These are phyloP conservation scores for Juncus effusus DNA, from an alignment of 176 grass and related monocot genomes.

Conservation along the genomic window DNA sequence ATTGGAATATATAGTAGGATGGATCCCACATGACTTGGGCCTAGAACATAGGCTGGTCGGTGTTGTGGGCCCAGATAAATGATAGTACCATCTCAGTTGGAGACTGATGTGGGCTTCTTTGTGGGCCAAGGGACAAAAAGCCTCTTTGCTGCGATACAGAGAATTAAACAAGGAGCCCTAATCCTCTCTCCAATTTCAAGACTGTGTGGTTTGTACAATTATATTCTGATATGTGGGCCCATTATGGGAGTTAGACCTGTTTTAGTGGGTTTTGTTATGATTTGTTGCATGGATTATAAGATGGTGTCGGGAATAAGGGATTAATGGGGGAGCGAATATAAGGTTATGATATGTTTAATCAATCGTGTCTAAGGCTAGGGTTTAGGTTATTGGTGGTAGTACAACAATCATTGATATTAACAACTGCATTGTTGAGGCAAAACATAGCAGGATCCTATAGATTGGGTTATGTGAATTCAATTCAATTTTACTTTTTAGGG, in stretches of 20 bases:
- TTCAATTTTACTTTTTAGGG: background rate
- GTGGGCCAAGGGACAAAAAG: conserved; percentile 27
- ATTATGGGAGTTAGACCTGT: too few relatives aligned
- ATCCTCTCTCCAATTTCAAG: too few relatives aligned
- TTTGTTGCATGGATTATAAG: too few relatives aligned
- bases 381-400: background rate
- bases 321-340: too few relatives aligned
- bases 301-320: too few relatives aligned
- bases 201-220: too few relatives aligned
- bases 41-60: conserved; percentile 17
- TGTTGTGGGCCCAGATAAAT: conserved; percentile 15
- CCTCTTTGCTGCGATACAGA: background rate
- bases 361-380: background rate
- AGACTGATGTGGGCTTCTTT: conserved; percentile 26
- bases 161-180: background rate
- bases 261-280: too few relatives aligned
- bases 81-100: background rate
- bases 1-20: too few relatives aligned
- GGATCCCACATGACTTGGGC: background rate
- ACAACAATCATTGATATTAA: background rate
- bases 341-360: background rate
- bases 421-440: background rate
- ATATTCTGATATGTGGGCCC: too few relatives aligned
- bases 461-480: conserved; percentile 4
- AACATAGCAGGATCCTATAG: background rate